Evolutionary conservation across 2,329 filamentous ascomycete species (phyloP).

Genomic region (Akanthomyces muscarius): DNA sequence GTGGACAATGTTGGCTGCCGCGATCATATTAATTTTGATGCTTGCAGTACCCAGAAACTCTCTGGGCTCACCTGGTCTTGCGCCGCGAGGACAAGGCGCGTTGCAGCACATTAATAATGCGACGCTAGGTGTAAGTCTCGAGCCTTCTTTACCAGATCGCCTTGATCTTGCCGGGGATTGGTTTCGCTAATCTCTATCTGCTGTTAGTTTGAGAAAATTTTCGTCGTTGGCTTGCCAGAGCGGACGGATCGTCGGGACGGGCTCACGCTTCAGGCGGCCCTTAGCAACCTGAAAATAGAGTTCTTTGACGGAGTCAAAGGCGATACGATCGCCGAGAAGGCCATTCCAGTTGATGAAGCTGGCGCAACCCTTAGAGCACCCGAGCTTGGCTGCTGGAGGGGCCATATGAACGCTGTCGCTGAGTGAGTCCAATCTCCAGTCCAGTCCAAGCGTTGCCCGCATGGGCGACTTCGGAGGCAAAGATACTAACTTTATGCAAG

Average conservation of each 20-base stretch:
- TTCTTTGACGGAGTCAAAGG: conserved; percentile 45
- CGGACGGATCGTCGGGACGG: conserved; percentile 49
- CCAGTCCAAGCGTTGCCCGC: neutral
- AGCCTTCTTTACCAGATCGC: too few species aligned
- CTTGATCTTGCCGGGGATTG: too few species aligned
- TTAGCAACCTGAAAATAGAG: conserved; percentile 41
- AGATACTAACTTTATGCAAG: neutral
- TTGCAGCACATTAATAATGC: neutral
- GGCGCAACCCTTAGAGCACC: conserved; percentile 27
- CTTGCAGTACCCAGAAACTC: neutral
- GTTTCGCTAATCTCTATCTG: neutral
- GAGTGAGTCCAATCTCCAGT: conserved; percentile 23
- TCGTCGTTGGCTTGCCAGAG: conserved; percentile 48
- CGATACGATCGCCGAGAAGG: conserved; percentile 34
- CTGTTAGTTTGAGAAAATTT: conserved; percentile 48
- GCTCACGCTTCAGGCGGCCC: conserved; percentile 43
- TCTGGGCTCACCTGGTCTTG: neutral
- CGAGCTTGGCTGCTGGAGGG: conserved; percentile 35
- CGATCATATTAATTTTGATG: neutral
- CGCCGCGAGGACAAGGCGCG: neutral
- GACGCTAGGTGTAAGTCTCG: conserved; percentile 6
- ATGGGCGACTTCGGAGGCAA: conserved; percentile 19
- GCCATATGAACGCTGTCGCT: conserved; percentile 36
- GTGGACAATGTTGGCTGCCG: neutral
- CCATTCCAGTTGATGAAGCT: conserved; percentile 31